Conservation (phyloP, 2,329 filamentous ascomycete species). For the Acrocalymma vagum region DNA sequence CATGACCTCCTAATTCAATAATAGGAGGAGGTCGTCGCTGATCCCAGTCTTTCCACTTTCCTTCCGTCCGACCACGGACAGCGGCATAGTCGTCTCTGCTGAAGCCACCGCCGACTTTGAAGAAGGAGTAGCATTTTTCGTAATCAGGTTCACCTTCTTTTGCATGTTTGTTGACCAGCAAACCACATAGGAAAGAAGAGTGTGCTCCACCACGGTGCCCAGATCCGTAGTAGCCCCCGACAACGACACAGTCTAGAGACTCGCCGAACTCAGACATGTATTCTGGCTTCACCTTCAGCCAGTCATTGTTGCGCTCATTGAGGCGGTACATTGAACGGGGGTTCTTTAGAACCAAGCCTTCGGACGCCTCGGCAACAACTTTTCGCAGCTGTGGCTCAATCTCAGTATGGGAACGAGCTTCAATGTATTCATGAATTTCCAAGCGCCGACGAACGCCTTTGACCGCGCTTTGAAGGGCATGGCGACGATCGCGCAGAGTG, state of each 20-base stretch:
- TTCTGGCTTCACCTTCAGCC: constrained; percentile 98
- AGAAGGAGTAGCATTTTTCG: constrained; percentile 91
- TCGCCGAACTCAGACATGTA: constrained; percentile 98
- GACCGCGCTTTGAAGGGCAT: constrained; percentile 77
- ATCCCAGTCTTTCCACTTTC: constrained; percentile 92
- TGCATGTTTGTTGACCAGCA: constrained; percentile 77
- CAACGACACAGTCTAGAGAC: constrained; percentile 85
- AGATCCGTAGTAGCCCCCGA: constrained; percentile 93
- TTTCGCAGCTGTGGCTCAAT: constrained; percentile 83
- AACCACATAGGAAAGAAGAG: constrained; percentile 89
- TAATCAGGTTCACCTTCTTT: constrained; percentile 64
- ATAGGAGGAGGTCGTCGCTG: constrained; percentile 76
- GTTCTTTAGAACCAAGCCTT: constrained; percentile 94
- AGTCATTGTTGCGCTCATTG: constrained; percentile 91
- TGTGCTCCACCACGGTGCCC: constrained; percentile 83
- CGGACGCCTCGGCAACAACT: constrained; percentile 85
- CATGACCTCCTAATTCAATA: constrained; percentile 78
- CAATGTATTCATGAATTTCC: constrained; percentile 79
- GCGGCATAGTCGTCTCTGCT: constrained; percentile 83
- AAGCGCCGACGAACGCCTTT: constrained; percentile 76
- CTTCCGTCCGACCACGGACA: constrained; percentile 84
- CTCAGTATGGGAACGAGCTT: constrained; percentile 71
- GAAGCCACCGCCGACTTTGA: constrained; percentile 97
- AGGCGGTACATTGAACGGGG: constrained; percentile 85
- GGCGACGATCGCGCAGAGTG: constrained; percentile 80